A percentile compares a stretch with the other conserved stretches of the same genome.
Conservation (phyloP, 345 rosid species). For the Chamaenerion angustifolium region DNA sequence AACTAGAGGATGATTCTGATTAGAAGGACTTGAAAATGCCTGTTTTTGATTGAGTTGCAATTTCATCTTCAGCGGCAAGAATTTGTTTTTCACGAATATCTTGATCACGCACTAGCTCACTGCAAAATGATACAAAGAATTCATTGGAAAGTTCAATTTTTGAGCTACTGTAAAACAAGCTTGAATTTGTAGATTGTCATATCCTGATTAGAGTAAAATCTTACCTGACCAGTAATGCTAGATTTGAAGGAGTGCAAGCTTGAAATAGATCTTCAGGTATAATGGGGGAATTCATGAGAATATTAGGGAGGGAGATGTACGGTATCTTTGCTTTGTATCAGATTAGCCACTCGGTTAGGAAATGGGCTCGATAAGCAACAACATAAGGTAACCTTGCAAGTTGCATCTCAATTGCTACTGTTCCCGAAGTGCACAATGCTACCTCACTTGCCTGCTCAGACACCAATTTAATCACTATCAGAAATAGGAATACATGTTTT, state of each 20-base stretch:
- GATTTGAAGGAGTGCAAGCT: too few species aligned
- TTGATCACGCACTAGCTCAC: conserved; percentile 38
- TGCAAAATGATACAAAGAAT: conserved; percentile 17
- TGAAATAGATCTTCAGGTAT: conserved; percentile 79
- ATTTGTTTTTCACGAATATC: conserved; percentile 37
- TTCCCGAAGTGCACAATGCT: conserved; percentile 92
- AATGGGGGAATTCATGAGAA: conserved; percentile 52
- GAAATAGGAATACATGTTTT: not conserved
- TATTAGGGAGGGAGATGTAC: conserved; percentile 77
- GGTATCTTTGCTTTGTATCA: conserved; percentile 71
- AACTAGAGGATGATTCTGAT: too few species aligned
- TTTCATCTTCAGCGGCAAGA: conserved; percentile 44
- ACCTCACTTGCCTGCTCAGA: conserved; percentile 58
- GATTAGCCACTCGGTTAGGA: conserved; percentile 62
- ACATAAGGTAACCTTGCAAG: conserved; percentile 67
- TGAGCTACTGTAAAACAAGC: too few species aligned
- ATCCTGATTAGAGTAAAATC: too few species aligned
- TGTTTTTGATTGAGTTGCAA: too few species aligned
- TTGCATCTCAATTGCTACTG: conserved; percentile 82
- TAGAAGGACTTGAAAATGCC: too few species aligned
- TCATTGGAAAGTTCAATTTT: not conserved
- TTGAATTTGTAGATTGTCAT: too few species aligned
- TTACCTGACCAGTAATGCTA: too few species aligned
- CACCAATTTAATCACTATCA: conserved; percentile 2
- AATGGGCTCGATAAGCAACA: conserved; percentile 75